Base-by-base conservation (phyloP, 257 asterid genomes). In the Solanum rostratum region DNA sequence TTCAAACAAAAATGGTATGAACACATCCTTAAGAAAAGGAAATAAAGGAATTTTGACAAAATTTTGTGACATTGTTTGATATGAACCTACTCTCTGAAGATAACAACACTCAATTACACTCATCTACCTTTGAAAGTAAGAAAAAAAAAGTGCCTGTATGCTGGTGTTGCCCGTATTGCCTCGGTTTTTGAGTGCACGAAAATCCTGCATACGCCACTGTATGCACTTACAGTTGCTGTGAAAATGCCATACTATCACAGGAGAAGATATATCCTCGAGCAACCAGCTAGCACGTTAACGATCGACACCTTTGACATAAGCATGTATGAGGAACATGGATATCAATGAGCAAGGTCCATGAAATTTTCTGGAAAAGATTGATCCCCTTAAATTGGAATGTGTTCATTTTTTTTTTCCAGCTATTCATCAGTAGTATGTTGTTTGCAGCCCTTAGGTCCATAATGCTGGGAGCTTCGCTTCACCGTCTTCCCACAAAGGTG, bases 361-460 rank as follows among this genome's bases (percentile, higher is more conserved):
- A 74, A 18, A 46, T 46, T 46, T 29, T 49, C 2, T 27, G 39
- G 27, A 15, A 73, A 8, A 22, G 39, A 7, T 76, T 16, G 14
- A 24, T 50, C 46, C 24, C n/a, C 27, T 86, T 85, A 95, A 19
- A 88, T 92, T 1, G 57, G 87, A 0, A 93, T 90, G 88, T 93
- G n/a, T n/a, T n/a, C n/a, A n/a, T n/a, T n/a, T 97, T 49, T 27
- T 10, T 10, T 76, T 74, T 49, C 59, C 16, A 55, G 37, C 87
- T 85, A 95, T 24, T 88, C 94, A 1, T 90, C 94, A 1, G 22
- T 88, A 1, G 94, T 92, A 88, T 96, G 99, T 62, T 93, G 99
- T 89, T 90, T 94, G 97, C 99, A 96, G 66, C 98, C 97, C 87
- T 91, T 93, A 50, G 94, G 97, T 63, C 92, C 95, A 52, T 66